Base-by-base conservation (phyloP, 1,284 basidiomycete genomes). In the Trichosporon sp. region DNA sequence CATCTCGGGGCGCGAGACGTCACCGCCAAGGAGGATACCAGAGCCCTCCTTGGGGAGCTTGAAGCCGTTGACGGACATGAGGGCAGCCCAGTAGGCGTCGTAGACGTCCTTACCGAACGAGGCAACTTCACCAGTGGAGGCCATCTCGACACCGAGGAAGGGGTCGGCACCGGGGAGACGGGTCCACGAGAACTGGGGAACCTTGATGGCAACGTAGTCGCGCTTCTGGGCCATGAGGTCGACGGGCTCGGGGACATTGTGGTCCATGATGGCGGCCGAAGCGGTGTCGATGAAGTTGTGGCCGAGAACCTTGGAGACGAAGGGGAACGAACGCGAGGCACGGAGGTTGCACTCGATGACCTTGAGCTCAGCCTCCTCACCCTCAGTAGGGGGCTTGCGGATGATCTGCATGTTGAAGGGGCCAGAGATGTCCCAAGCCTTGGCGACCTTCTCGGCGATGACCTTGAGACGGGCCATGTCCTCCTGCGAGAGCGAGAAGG, bases 391-490 rank as follows among this genome's bases (percentile, higher is more conserved):
- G 2, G 90, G 88, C 85, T 96, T 94, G 80, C 92, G 90, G 85
- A 99, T 99, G 84, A 99, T 90, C 85, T 99, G 97, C 95, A 99
- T 99, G 85, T 99, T 99, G 90, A 91, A 99, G 5, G 97, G 97
- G 43, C 97, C 96, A 35, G 94, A 96, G 73, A 99, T 98, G 79
- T 98, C 88, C 84, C 98, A 97, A 1, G 95, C 96, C 68, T 88
- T 87, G 63, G 94, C 97, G 11, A 99, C 95, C 86, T 98, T 98
- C 85, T 94, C 89, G 0, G 96, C 94, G 75, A 99, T 98, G 68
- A 88, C 88, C 87, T 98, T 99, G 75, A 98, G 86, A 71, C 95
- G 75, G 12, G 86, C 87, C 86, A 99, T 90, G 79, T 99, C 96
- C 56, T 84, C 79, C 61, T 90, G 85, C 71, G 86, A 85, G 56